Base-by-base conservation (phyloP, 2,329 filamentous ascomycete genomes). In the Aspergillus fischeri region DNA sequence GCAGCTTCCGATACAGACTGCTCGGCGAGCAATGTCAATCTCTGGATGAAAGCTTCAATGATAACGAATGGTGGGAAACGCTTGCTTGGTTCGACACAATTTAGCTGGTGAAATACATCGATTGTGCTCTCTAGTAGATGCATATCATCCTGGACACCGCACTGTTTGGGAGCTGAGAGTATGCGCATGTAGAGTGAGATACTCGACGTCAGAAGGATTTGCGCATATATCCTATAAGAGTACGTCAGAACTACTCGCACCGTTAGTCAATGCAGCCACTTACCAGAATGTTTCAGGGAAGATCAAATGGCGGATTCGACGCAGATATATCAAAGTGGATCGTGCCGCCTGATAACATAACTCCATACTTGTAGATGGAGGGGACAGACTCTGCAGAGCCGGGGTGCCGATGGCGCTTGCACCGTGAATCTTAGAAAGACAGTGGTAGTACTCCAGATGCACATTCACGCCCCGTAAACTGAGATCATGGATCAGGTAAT, bases 361-460 rank as follows among this genome's bases (percentile, higher is more conserved):
- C 28, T 67, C 65, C 3, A 63, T 55, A n/a, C 66, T 67, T 2
- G 66, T 68, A 2, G 61, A 49, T 0, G 66, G 57, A 8, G 63
- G 61, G 0, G 58, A 54, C 41, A 54, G 51, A 14, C 28, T 32
- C 4, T 51, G 52, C 1, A 53, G 48, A 0, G 38, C 20, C 4
- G 57, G 25, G 0, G 57, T 53, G 9, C 21, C 51, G 4, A 56
- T 45, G 25, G 32, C 50, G n/a, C 50, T 65, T 6, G 66, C 61
- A 3, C 59, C 65, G 27, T 68, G 66, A 5, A 69, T 65, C 38
- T 62, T 67, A 1, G 60, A 59, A 1, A 69, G 49, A 38, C 65
- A 67, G 25, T 62, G 62, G 25, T 66, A 68, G 50, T 69, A 69
- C 47, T 67, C 66, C 32, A 69, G 25, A 29, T 69, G 66, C 5